Conservation (phyloP, 73 alveolate genomes). For the Uronychia setigera region DNA sequence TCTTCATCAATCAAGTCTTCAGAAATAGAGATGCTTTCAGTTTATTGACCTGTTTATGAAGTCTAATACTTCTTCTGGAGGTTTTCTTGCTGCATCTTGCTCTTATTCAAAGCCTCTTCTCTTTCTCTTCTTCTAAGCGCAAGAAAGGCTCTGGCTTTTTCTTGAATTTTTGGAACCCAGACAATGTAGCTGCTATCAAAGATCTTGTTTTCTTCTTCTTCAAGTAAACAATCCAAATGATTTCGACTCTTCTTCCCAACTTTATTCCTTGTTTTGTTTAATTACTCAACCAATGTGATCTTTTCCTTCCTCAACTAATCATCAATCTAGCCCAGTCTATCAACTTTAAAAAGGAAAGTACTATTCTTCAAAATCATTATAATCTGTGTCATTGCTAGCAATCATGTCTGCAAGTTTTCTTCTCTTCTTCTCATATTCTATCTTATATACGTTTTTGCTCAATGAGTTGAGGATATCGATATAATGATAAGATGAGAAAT, state of each 20-base stretch:
- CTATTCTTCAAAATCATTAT: neutral
- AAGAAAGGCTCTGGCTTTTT: slow-evolving; percentile 12
- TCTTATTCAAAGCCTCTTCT: neutral
- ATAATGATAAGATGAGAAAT: neutral
- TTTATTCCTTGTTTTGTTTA: neutral
- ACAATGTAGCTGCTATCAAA: slow-evolving; percentile 33
- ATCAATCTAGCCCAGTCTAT: neutral
- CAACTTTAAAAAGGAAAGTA: too few relatives aligned
- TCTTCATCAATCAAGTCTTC: neutral
- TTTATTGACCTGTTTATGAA: neutral
- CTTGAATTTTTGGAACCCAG: slow-evolving; percentile 42
- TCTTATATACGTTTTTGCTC: neutral
- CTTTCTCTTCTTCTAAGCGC: neutral
- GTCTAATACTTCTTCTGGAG: too few relatives aligned
- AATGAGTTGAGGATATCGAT: neutral
- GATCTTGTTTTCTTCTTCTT: slow-evolving; percentile 25
- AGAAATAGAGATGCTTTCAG: neutral
- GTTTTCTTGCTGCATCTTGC: neutral
- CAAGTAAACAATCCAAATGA: neutral
- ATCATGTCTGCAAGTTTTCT: too few relatives aligned
- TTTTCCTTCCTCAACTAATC: neutral
- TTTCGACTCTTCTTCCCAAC: neutral
- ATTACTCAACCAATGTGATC: neutral
- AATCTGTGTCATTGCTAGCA: too few relatives aligned
- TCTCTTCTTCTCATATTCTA: neutral